These are phyloP conservation scores for Cylindrodendrum hubeiense DNA, from an alignment of 2,329 filamentous ascomycete species.

Conservation along the genomic window DNA sequence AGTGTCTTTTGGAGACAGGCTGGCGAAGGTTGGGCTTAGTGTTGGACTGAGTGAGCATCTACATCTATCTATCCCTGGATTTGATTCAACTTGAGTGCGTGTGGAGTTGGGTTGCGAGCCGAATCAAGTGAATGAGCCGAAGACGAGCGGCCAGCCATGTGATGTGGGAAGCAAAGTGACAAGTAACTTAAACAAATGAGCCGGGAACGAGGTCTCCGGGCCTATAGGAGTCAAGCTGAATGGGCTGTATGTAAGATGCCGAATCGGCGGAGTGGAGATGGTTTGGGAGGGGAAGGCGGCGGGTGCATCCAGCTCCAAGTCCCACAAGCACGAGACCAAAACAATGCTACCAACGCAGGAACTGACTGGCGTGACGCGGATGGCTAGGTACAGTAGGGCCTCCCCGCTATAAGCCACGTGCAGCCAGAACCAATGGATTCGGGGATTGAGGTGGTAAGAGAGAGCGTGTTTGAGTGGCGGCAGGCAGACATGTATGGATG, in stretches of 20 bases:
- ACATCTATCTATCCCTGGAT: not conserved
- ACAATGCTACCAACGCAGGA: slow-evolving; percentile 8
- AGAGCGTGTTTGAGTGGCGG: not conserved
- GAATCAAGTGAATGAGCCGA: not conserved
- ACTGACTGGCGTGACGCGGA: slow-evolving; percentile 9
- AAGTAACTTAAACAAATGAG: not conserved
- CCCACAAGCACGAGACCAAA: not conserved
- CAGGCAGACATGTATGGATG: not conserved
- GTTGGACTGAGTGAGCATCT: slow-evolving; percentile 6
- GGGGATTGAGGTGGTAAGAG: not conserved
- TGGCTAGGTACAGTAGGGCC: not conserved
- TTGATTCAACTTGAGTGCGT: not conserved
- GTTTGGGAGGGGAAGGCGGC: not conserved
- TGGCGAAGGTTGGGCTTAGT: not conserved
- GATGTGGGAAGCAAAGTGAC: not conserved
- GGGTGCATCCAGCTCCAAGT: not conserved
- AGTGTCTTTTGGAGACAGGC: slow-evolving; percentile 16
- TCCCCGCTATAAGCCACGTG: not conserved
- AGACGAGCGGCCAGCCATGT: not conserved
- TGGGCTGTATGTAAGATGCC: not conserved
- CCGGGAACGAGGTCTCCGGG: not conserved
- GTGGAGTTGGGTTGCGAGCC: not conserved
- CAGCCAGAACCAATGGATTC: not conserved
- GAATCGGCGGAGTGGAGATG: not conserved
- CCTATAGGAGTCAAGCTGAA: not conserved